Percentiles rank a stretch among this genome's conserved stretches.
Conservation (phyloP, 352 stramenopile species). For the Pythium rishiriense region DNA sequence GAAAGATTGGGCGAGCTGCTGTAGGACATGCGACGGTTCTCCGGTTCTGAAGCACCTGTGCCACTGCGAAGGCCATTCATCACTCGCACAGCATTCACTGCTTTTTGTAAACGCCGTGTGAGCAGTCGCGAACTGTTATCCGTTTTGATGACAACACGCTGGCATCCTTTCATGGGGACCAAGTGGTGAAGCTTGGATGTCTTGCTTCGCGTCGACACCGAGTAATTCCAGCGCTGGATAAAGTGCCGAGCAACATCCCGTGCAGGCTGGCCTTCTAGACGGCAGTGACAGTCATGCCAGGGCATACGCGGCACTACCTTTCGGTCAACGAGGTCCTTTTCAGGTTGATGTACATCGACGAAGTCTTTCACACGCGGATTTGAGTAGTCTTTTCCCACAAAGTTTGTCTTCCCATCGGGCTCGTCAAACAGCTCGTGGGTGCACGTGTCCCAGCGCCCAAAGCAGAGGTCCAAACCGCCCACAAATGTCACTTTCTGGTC, state of each 20-base stretch:
- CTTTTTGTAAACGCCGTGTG: slow-evolving; percentile 61
- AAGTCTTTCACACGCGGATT: slow-evolving; percentile 88
- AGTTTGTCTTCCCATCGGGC: slow-evolving; percentile 46
- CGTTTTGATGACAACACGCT: slow-evolving; percentile 36
- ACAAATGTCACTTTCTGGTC: slow-evolving; percentile 90
- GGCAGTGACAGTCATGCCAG: slow-evolving; percentile 86
- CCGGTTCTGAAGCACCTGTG: slow-evolving; percentile 1
- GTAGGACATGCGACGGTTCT: slow-evolving; percentile 19
- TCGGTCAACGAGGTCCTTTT: slow-evolving; percentile 80
- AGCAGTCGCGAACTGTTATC: slow-evolving; percentile 42
- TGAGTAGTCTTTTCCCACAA: slow-evolving; percentile 83
- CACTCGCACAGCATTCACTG: slow-evolving; percentile 59
- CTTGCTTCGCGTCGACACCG: slow-evolving; percentile 79
- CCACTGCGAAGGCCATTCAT: slow-evolving; percentile 36
- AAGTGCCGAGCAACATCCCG: slow-evolving; percentile 85
- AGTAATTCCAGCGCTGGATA: slow-evolving; percentile 89
- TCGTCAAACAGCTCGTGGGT: slow-evolving; percentile 74
- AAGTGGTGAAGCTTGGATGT: slow-evolving; percentile 71
- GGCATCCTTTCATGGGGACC: slow-evolving; percentile 73
- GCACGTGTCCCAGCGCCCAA: slow-evolving; percentile 84
- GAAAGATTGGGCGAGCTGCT: slow-evolving; percentile 24
- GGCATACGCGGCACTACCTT: slow-evolving; percentile 74
- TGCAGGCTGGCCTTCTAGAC: slow-evolving; percentile 74
- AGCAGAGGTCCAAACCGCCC: slow-evolving; percentile 89
- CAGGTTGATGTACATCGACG: slow-evolving; percentile 68